Base-by-base conservation (phyloP, 371 early-diverging fungal genomes). In the Haplosporangium sp. region DNA sequence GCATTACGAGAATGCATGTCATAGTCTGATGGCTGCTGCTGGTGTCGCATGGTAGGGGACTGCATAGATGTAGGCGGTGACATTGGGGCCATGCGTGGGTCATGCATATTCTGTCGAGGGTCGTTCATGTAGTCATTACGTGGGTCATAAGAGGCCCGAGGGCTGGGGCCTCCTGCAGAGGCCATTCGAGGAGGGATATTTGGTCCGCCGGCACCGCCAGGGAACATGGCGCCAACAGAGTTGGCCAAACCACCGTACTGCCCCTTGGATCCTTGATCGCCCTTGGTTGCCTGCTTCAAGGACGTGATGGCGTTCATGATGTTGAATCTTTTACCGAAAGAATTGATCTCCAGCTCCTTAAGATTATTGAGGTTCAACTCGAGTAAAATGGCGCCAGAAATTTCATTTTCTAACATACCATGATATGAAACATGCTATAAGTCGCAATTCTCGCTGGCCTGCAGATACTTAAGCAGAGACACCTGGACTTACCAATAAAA, bases 301-400 rank as follows among this genome's bases (percentile, higher is more conserved):
- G 79, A 64, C 29, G 80, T 83, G 54, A 92, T 88, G 36, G 91
- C 90, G 40, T 82, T 86, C 83, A 88, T 88, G 41, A 92, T 79
- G 56, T 89, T 88, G 70, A 88, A 89, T 1, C 93, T 84, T 64
- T 90, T 89, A 7, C 93, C 93, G 71, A 89, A 91, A 1, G 91
- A 87, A 21, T 75, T 68, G 38, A 92, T 88, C 40, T 90, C 87
- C 16, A 92, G 71, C 61, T 92, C 93, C 69, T 92, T 92, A 21
- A 92, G 74, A 11, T 89, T 84, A 45, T 86, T 85, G 55, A 90
- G 82, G 55, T 87, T 86, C 41, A 92, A 64, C 53, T 86, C 88
- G 16, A 91, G 46, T 14, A 92, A 76, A 13, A 90, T 83, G 50
- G 91, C 91, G 53, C 93, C 93, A 37, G 87, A 90, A 43, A 92